Conservation (phyloP, 441 rosid species). For the Macaranga tanarius region DNA sequence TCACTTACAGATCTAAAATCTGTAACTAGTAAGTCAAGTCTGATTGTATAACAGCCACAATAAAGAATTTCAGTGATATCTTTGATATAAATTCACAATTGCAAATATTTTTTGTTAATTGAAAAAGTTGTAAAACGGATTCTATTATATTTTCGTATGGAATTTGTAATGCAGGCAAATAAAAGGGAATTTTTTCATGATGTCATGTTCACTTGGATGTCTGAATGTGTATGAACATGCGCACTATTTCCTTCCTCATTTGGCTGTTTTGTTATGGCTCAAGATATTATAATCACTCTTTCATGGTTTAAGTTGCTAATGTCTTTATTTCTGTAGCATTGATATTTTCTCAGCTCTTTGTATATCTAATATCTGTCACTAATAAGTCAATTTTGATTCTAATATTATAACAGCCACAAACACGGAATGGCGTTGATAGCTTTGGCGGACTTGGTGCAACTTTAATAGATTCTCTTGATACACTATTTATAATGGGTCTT, state of each 20-base stretch:
- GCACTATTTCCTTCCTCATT: not conserved
- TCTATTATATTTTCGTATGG: not conserved
- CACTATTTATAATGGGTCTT: conserved; percentile 94
- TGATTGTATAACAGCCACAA: not conserved
- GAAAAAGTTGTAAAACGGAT: not conserved
- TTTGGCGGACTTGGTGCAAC: conserved; percentile 99
- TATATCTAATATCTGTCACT: not conserved
- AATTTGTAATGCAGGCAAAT: not conserved
- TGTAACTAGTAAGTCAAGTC: not conserved
- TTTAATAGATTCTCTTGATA: conserved; percentile 82
- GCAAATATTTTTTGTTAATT: not conserved
- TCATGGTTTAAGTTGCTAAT: not conserved
- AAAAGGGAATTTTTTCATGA: not conserved
- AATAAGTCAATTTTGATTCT: conserved; percentile 8
- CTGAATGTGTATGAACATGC: not conserved
- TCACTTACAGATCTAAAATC: not conserved
- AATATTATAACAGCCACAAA: conserved; percentile 61
- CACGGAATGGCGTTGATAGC: conserved; percentile 81
- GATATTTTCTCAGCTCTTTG: not conserved
- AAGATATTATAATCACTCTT: not conserved
- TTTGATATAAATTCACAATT: not conserved
- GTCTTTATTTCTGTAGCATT: not conserved
- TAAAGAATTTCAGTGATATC: not conserved
- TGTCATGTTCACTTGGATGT: not conserved
- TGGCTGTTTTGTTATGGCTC: not conserved